Evolutionary conservation across 2,329 filamentous ascomycete species (phyloP), one percentile per base, ranked within the genome.

Genomic region (Aaosphaeria pasadenensis): DNA sequence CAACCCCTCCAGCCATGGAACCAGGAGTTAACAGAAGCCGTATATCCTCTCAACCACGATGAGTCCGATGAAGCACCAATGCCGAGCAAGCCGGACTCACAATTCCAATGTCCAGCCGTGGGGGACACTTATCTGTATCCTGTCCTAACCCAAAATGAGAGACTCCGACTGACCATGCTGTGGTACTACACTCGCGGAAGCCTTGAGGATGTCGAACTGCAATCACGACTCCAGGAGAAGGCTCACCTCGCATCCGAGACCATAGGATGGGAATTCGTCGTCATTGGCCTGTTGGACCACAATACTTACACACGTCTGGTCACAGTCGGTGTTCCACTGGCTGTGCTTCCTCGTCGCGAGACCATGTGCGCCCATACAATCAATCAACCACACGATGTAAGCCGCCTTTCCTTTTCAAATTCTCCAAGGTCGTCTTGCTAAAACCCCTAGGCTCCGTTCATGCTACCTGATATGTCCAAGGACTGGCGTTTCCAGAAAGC

Each of bases 181-280:
- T 78, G 71, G 65, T 78, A 77, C 47, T 75, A 77, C 32, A 74
- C 73, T 1, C 62, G 63, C 30, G 67, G 67, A 4, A 60, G 74
- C 6, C 54, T 71, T 7, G 55, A 71, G 6, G 72, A 77, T 45
- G 51, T 51, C 5, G 73, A 75, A 33, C 60, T 77, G 33, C 58
- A 76, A 11, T 64, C 33, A 9, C 7, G n/a, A n/a, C 33, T 36
- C 33, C 7, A 36, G 7, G 33, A n/a, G 33, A 9, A 9, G 33
- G 33, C n/a, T n/a, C 7, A 36, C 33, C 7, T 36, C 9, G n/a
- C n/a, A 9, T n/a, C 7, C 7, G 63, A 76, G 24, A 70, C 70
- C 1, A 67, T 71, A 5, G 73, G 66, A 6, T 77, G 75, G 74
- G 74, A 77, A 6, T 74, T 69, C 46, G 74, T 67, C n/a, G 71